Conservation (phyloP, 73 alveolate species). For the Blepharisma stoltei region DNA sequence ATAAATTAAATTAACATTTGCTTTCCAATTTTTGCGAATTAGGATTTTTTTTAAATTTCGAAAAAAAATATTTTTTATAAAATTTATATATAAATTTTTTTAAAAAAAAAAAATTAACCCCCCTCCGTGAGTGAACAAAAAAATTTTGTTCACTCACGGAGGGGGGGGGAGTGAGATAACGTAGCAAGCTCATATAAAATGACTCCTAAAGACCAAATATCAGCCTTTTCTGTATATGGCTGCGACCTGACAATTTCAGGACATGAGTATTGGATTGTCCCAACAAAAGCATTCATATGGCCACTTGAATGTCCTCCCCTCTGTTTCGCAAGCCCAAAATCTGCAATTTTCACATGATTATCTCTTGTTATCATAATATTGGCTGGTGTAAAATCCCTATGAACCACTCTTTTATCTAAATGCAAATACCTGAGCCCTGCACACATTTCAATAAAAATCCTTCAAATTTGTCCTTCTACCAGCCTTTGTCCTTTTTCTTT, state of each 20-base stretch:
- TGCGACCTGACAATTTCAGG: conserved; percentile 78
- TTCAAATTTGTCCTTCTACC: conserved; percentile 89
- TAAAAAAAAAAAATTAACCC: too few species aligned
- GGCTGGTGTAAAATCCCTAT: conserved; percentile 91
- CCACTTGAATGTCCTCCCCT: conserved; percentile 61
- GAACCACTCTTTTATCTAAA: conserved; percentile 75
- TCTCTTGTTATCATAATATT: conserved; percentile 83
- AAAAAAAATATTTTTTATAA: too few species aligned
- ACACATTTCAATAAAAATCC: conserved; percentile 67
- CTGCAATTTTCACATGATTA: conserved; percentile 82
- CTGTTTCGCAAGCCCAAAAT: conserved; percentile 94
- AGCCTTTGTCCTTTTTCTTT: conserved; percentile 75
- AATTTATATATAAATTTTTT: too few species aligned
- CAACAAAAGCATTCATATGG: conserved; percentile 72
- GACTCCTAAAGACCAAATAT: conserved; percentile 63
- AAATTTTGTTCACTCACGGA: too few species aligned
- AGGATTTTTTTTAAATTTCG: too few species aligned
- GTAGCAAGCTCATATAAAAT: conserved; percentile 59
- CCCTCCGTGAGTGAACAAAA: too few species aligned
- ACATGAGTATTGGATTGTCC: conserved; percentile 78
- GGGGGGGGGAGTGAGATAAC: too few species aligned
- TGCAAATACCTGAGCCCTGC: conserved; percentile 80
- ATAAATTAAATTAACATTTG: too few species aligned
- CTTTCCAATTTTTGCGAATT: too few species aligned
- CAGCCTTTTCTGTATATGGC: conserved; percentile 68